phyloP scores from a whole-genome alignment of 352 stramenopile species.

The Phytophthora litchii region DNA sequence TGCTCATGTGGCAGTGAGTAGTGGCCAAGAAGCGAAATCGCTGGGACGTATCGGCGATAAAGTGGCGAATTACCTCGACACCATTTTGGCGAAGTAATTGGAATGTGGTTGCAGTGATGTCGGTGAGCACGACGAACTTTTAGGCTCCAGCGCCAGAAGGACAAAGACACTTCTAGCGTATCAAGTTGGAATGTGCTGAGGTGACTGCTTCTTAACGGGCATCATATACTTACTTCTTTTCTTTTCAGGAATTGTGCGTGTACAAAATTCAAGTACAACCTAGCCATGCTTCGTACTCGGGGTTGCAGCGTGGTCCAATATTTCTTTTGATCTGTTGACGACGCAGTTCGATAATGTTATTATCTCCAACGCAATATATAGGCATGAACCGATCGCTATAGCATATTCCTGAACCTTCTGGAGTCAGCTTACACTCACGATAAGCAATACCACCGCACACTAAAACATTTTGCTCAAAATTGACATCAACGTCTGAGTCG shows the following conservation, averaged over 20 bases:
- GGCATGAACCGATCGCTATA: conserved; percentile 29
- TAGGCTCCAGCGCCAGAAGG: conserved; percentile 7
- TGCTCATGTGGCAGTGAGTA: conserved; percentile 53
- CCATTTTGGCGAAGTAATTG: conserved; percentile 35
- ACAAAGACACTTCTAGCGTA: conserved; percentile 7
- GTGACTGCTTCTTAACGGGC: conserved; percentile 5
- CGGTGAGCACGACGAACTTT: background rate
- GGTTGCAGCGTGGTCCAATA: conserved; percentile 24
- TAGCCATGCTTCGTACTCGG: conserved; percentile 31
- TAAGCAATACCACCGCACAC: conserved; percentile 32
- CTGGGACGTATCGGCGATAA: conserved; percentile 68
- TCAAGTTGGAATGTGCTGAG: conserved; percentile 6
- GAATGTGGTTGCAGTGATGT: background rate
- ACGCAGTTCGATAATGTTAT: conserved; percentile 22
- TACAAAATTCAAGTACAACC: conserved; percentile 15
- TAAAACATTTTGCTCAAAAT: conserved; percentile 14
- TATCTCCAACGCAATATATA: conserved; percentile 24
- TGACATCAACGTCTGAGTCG: background rate
- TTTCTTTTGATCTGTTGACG: conserved; percentile 29
- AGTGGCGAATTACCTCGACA: conserved; percentile 63
- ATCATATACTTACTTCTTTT: conserved; percentile 12
- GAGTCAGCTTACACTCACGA: conserved; percentile 25
- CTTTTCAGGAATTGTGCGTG: background rate
- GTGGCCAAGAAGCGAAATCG: conserved; percentile 53
- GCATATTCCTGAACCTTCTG: conserved; percentile 28